Evolutionary conservation across 106 monocot species (phyloP).

Genomic region (Vanilla planifolia): DNA sequence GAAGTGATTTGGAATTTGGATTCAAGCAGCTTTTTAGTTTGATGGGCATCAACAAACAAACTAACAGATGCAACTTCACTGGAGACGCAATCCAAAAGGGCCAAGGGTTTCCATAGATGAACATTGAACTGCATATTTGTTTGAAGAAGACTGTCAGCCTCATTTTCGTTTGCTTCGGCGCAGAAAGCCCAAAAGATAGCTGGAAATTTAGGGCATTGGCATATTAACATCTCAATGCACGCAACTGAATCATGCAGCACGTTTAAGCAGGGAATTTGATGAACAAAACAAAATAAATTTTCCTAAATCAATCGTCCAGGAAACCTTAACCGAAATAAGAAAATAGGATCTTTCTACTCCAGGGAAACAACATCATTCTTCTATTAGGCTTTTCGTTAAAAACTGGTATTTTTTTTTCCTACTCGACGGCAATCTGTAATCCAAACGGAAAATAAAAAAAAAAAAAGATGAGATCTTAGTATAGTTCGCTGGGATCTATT

Average conservation of each 20-base stretch:
- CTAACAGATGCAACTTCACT: constrained; percentile 18
- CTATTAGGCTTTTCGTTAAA: background rate
- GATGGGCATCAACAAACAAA: constrained; percentile 19
- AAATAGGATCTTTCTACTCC: background rate
- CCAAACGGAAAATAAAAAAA: background rate
- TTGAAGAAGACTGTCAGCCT: constrained; percentile 17
- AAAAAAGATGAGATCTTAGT: background rate
- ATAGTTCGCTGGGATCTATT: too few species aligned
- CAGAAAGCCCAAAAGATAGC: constrained; percentile 36
- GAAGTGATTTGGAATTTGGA: too few species aligned
- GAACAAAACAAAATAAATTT: background rate
- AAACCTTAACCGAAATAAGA: background rate
- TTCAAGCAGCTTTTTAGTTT: constrained; percentile 3
- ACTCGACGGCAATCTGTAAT: background rate
- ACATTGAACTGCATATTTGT: constrained; percentile 25
- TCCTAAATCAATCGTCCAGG: background rate
- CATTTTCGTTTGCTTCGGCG: constrained; percentile 26
- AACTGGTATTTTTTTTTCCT: background rate
- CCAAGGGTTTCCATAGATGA: constrained; percentile 13
- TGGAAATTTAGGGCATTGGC: constrained; percentile 13
- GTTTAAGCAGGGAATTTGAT: background rate
- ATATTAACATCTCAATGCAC: background rate
- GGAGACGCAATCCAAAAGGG: constrained; percentile 9
- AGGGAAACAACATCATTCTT: background rate
- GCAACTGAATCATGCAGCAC: too few species aligned